Conservation (phyloP, 139 green algal species). For the Astrephomene gubernaculifera region DNA sequence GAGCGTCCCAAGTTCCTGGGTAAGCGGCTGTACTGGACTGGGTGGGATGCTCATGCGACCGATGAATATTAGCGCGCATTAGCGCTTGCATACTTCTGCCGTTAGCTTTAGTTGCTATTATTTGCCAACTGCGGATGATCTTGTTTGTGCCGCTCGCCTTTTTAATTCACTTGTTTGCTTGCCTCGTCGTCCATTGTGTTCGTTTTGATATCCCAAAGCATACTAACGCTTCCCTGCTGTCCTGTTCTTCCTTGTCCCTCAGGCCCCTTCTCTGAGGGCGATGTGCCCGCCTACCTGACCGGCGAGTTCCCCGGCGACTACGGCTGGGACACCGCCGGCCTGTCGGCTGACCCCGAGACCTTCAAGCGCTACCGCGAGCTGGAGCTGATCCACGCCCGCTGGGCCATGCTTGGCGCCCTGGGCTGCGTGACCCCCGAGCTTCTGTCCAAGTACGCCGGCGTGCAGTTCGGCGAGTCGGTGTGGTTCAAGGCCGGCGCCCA, state of each 20-base stretch:
- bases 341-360: slow-evolving; percentile 96
- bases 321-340: slow-evolving; percentile 96
- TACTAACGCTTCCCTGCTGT: not conserved
- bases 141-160: no score
- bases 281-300: slow-evolving; percentile 84
- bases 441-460: slow-evolving; percentile 56
- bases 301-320: slow-evolving; percentile 96
- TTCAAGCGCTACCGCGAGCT: slow-evolving; percentile 85
- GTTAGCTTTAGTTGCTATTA: no score
- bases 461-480: slow-evolving; percentile 75
- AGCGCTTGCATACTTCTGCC: not conserved
- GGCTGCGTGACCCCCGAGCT: slow-evolving; percentile 79
- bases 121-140: no score
- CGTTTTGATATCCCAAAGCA: not conserved
- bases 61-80: not conserved
- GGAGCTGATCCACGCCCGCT: slow-evolving; percentile 86
- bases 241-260: not conserved
- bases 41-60: no score
- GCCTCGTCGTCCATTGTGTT: no score
- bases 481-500: slow-evolving; percentile 94
- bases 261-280: slow-evolving; percentile 84
- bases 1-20: slow-evolving; percentile 76
- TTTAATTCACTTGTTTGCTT: no score
- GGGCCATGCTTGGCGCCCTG: slow-evolving; percentile 95
- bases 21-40: not conserved